Percentiles rank a stretch among this genome's conserved stretches.
Conservation (phyloP, 1,139 yeast species). For the Suhomyces atakaporum region DNA sequence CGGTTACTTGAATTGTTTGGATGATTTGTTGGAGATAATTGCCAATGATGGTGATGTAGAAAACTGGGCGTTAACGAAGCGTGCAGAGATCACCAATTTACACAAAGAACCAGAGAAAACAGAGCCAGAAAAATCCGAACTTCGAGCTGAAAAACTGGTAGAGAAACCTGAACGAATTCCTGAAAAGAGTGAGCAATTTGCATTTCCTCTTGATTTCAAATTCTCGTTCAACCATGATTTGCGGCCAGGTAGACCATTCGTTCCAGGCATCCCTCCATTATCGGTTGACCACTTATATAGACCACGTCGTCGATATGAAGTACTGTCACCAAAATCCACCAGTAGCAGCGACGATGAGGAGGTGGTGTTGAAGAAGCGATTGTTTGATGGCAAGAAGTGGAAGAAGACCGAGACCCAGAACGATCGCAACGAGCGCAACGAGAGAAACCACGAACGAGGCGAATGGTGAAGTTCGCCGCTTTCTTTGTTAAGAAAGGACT, state of each 20-base stretch:
- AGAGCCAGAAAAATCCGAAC: too few relatives aligned
- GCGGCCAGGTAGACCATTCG: constrained; percentile 40
- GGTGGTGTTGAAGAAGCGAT: constrained; percentile 8
- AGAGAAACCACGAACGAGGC: not conserved
- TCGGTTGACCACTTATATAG: constrained; percentile 29
- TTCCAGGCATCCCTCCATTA: constrained; percentile 48
- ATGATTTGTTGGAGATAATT: constrained; percentile 53
- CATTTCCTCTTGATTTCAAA: constrained; percentile 38
- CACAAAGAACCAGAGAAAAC: constrained; percentile 11
- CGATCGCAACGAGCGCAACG: not conserved
- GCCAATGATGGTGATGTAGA: constrained; percentile 52
- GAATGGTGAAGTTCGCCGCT: too few relatives aligned
- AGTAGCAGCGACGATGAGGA: constrained; percentile 12
- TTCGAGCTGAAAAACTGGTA: too few relatives aligned
- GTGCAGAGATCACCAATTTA: constrained; percentile 45
- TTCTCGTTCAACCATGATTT: constrained; percentile 37
- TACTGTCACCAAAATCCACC: constrained; percentile 11
- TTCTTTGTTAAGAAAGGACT: too few relatives aligned
- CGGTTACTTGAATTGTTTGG: constrained; percentile 60
- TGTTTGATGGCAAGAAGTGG: constrained; percentile 14
- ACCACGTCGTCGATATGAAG: constrained; percentile 2
- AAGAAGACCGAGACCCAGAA: constrained; percentile 11
- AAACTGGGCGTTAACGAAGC: constrained; percentile 52
- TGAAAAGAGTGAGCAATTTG: constrained; percentile 15
- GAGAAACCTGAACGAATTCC: too few relatives aligned